These are phyloP conservation scores for Clausena lansium DNA, from an alignment of 345 rosid species.

Conservation along the genomic window DNA sequence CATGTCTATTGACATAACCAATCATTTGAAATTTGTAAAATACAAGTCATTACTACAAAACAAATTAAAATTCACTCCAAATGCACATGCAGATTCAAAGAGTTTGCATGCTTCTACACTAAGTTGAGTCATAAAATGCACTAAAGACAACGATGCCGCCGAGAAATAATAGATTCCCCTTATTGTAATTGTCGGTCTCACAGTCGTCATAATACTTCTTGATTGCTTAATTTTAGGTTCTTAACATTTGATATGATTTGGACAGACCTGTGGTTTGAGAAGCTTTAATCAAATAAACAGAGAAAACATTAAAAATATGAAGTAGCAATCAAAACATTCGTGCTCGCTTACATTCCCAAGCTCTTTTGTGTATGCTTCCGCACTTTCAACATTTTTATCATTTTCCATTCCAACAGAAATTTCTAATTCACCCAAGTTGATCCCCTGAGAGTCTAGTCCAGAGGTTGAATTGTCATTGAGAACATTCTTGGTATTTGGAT, in stretches of 20 bases:
- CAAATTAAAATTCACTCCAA: neutral
- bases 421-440: slow-evolving; percentile 40
- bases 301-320: neutral
- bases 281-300: neutral
- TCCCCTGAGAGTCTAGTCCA: slow-evolving; percentile 28
- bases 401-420: slow-evolving; percentile 37
- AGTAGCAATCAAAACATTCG: neutral
- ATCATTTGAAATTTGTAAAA: neutral
- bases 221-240: neutral
- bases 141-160: neutral
- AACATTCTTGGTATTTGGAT: slow-evolving; percentile 21
- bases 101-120: neutral
- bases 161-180: neutral
- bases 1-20: neutral
- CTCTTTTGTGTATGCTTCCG: slow-evolving; percentile 75
- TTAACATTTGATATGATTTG: neutral
- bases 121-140: neutral
- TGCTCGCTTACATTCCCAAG: slow-evolving; percentile 72
- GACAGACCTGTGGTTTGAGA: neutral
- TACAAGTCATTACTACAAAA: neutral
- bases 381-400: slow-evolving; percentile 58
- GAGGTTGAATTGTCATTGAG: slow-evolving; percentile 22
- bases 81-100: neutral
- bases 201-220: neutral
- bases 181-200: neutral